Evolutionary conservation across 1,284 basidiomycete genomes (phyloP).

Genomic region (Ustilago vetiveriae): DNA sequence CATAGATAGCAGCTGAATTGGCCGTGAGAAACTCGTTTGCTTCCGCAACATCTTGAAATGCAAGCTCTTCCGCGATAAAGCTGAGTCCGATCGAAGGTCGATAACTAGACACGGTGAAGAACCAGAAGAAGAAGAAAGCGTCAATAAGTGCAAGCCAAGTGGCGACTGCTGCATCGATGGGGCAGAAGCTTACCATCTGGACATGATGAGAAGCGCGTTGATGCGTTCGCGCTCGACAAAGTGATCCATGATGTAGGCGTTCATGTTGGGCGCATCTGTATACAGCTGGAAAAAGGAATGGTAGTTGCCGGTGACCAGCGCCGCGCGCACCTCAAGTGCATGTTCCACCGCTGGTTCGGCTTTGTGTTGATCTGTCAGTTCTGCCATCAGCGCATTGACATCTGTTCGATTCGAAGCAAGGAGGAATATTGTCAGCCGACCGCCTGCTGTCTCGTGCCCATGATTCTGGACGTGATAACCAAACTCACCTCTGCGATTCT

Average conservation of each 20-base stretch:
- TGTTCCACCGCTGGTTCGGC: conserved; percentile 81
- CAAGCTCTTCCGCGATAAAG: conserved; percentile 83
- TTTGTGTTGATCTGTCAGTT: conserved; percentile 91
- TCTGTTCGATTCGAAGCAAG: conserved; percentile 71
- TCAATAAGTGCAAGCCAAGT: too few relatives aligned
- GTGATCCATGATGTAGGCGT: conserved; percentile 98
- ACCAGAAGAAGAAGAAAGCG: too few relatives aligned
- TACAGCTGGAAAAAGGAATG: conserved; percentile 89
- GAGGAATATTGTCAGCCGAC: not conserved
- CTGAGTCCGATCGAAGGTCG: conserved; percentile 73
- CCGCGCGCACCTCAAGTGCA: conserved; percentile 86
- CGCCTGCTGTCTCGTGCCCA: too few relatives aligned
- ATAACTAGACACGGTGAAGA: conserved; percentile 42
- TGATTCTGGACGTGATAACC: too few relatives aligned
- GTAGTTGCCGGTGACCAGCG: conserved; percentile 91
- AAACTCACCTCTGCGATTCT: conserved; percentile 85
- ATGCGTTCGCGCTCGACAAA: conserved; percentile 92
- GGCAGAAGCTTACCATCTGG: conserved; percentile 68
- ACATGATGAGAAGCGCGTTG: conserved; percentile 85
- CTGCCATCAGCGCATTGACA: conserved; percentile 92
- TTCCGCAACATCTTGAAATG: conserved; percentile 77
- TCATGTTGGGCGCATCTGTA: conserved; percentile 90
- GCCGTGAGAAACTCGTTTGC: conserved; percentile 77
- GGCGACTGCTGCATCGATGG: too few relatives aligned
- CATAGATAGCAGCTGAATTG: conserved; percentile 78